A percentile compares a stretch with the other conserved stretches of the same genome.
Conservation (phyloP, 192 early-diverging fungal genomes). For the Backusella tarrabulga region DNA sequence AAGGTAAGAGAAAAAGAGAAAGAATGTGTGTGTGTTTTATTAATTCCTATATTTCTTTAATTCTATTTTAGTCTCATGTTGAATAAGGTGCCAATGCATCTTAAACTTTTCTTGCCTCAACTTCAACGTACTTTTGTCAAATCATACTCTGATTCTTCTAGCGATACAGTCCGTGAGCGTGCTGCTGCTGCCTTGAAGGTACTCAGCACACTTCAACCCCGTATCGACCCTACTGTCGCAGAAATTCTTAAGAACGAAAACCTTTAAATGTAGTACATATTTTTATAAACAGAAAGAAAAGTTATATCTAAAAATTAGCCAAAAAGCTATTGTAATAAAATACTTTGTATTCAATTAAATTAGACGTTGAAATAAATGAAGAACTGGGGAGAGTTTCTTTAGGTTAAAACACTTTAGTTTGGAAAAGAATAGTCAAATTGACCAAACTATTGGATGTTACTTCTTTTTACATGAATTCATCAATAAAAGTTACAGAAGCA, state of each 20-base stretch:
- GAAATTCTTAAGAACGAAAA: slow-evolving; percentile 12
- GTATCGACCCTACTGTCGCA: slow-evolving; percentile 12
- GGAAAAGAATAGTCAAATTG: too few relatives aligned
- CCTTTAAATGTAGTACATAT: slow-evolving; percentile 6
- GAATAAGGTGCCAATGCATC: slow-evolving; percentile 77
- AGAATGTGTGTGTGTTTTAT: slow-evolving; percentile 5
- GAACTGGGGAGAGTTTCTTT: neutral
- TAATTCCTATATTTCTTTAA: slow-evolving; percentile 17
- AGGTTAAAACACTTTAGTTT: too few relatives aligned
- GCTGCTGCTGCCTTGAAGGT: slow-evolving; percentile 72
- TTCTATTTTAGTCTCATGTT: slow-evolving; percentile 57
- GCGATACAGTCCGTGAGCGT: slow-evolving; percentile 69
- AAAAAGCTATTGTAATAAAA: neutral
- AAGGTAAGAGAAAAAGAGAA: slow-evolving; percentile 36
- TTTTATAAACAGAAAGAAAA: slow-evolving; percentile 1
- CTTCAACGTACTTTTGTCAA: slow-evolving; percentile 97
- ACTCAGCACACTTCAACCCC: slow-evolving; percentile 7
- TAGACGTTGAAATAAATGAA: neutral
- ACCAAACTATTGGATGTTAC: too few relatives aligned
- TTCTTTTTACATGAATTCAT: too few relatives aligned
- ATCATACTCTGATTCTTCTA: slow-evolving; percentile 73
- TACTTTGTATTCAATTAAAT: neutral
- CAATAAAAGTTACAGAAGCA: too few relatives aligned
- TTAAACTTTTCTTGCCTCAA: slow-evolving; percentile 98
- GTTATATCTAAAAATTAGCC: neutral